A percentile compares a stretch with the other conserved stretches of the same genome.
Conservation (phyloP, 2,329 filamentous ascomycete genomes). For the Diaporthe capsici region DNA sequence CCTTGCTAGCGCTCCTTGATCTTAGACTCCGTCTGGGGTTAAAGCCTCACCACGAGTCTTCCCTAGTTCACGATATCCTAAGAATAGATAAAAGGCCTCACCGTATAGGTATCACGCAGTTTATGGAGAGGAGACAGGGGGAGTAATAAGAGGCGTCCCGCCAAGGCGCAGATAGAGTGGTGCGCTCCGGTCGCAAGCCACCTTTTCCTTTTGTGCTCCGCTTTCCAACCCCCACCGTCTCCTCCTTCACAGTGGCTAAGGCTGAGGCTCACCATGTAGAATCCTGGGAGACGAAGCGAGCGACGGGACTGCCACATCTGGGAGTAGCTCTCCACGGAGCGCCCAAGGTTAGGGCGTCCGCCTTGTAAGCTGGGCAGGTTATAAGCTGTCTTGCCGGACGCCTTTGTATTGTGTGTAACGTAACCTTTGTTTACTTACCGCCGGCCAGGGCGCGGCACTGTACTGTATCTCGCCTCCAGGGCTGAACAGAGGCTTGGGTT, state of each 20-base stretch:
- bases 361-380: neutral
- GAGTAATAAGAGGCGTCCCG: neutral
- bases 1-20: slow-evolving; percentile 14
- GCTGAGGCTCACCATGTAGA: slow-evolving; percentile 15
- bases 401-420: neutral
- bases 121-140: neutral
- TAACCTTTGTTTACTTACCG: neutral
- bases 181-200: neutral
- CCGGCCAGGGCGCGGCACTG: neutral
- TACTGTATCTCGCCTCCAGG: neutral
- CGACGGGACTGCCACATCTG: neutral
- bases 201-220: neutral
- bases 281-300: neutral
- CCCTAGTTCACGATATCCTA: slow-evolving; percentile 18
- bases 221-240: neutral
- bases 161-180: neutral
- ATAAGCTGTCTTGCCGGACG: neutral
- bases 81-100: slow-evolving; percentile 24
- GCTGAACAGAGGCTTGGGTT: neutral
- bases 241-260: slow-evolving; percentile 5
- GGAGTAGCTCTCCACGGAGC: neutral
- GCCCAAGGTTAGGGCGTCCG: neutral
- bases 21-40: neutral
- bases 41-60: neutral
- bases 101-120: slow-evolving; percentile 4